Conservation (phyloP, 2,329 filamentous ascomycete genomes). For the Anisogramma anomala region DNA sequence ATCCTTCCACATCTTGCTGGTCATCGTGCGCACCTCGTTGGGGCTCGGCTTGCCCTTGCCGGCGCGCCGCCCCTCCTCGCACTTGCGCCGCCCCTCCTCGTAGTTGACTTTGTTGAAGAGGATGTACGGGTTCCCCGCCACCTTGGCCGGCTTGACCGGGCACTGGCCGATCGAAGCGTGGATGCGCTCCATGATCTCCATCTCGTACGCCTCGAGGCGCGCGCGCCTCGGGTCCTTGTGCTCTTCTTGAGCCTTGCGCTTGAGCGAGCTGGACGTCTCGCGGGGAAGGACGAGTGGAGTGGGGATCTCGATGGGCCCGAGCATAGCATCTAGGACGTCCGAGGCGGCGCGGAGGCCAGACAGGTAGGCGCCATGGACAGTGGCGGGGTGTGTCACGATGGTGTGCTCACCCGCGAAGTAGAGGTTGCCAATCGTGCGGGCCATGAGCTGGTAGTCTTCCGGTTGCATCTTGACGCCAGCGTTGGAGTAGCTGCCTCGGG, state of each 20-base stretch:
- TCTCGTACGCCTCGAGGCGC: slow-evolving; percentile 45
- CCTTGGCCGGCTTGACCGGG: slow-evolving; percentile 59
- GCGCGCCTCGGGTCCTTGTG: slow-evolving; percentile 39
- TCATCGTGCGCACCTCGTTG: slow-evolving; percentile 74
- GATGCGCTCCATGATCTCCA: slow-evolving; percentile 40
- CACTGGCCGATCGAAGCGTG: slow-evolving; percentile 56
- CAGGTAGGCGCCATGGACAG: slow-evolving; percentile 90
- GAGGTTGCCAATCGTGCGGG: slow-evolving; percentile 69
- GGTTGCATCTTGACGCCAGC: slow-evolving; percentile 71
- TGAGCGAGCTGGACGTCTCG: slow-evolving; percentile 35
- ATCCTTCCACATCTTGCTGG: slow-evolving; percentile 86
- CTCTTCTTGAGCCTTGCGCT: slow-evolving; percentile 40
- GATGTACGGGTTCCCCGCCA: slow-evolving; percentile 74
- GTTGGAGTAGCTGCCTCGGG: slow-evolving; percentile 91
- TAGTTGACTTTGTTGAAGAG: slow-evolving; percentile 74
- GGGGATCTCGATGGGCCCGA: slow-evolving; percentile 71
- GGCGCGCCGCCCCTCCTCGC: slow-evolving; percentile 53
- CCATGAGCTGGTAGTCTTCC: slow-evolving; percentile 90
- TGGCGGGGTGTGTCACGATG: slow-evolving; percentile 88
- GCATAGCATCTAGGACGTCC: slow-evolving; percentile 68
- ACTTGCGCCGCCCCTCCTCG: slow-evolving; percentile 47
- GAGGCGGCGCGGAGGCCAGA: slow-evolving; percentile 83
- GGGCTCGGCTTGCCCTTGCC: slow-evolving; percentile 54
- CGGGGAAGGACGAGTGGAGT: slow-evolving; percentile 62
- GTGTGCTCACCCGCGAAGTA: slow-evolving; percentile 97